phyloP scores from a whole-genome alignment of 495 filamentous ascomycete genomes.

The Penicillium taxi region DNA sequence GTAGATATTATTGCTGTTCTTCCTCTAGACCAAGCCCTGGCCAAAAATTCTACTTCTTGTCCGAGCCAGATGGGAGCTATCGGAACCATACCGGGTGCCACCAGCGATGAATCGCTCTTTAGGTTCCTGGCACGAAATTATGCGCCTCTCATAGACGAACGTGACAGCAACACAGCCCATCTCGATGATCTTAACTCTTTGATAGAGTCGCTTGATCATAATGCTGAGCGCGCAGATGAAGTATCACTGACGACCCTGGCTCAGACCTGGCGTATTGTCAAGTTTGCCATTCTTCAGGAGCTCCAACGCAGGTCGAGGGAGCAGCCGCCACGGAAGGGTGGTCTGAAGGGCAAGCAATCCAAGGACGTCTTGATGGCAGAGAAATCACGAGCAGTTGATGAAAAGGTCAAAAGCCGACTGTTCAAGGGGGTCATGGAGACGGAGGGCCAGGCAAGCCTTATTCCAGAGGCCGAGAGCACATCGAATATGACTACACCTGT shows the following conservation, averaged over 20 bases:
- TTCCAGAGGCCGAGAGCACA: slow-evolving; percentile 55
- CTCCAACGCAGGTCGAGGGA: slow-evolving; percentile 50
- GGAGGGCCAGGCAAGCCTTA: slow-evolving; percentile 23
- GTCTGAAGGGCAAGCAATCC: slow-evolving; percentile 23
- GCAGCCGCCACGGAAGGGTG: slow-evolving; percentile 28
- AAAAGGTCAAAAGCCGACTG: slow-evolving; percentile 37
- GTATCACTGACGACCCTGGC: slow-evolving; percentile 55
- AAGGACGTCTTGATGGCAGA: slow-evolving; percentile 26
- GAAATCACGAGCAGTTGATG: slow-evolving; percentile 21
- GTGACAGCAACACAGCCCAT: slow-evolving; percentile 17
- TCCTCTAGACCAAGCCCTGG: slow-evolving; percentile 54
- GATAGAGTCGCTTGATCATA: slow-evolving; percentile 48
- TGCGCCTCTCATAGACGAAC: slow-evolving; percentile 30
- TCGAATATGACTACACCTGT: slow-evolving; percentile 76
- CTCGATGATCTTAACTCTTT: slow-evolving; percentile 39
- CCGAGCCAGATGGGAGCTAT: slow-evolving; percentile 55
- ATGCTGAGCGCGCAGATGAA: slow-evolving; percentile 53
- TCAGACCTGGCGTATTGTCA: slow-evolving; percentile 68
- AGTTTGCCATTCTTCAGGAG: slow-evolving; percentile 53
- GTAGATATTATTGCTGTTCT: slow-evolving; percentile 43
- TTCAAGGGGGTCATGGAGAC: slow-evolving; percentile 40
- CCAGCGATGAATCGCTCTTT: slow-evolving; percentile 46
- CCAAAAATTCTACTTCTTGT: slow-evolving; percentile 43
- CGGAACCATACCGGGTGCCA: slow-evolving; percentile 49
- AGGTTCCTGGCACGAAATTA: slow-evolving; percentile 55